Percentiles rank a stretch among this genome's conserved stretches.
Evolutionary conservation across 2,329 filamentous ascomycete species (phyloP).

Genomic region (Lachnum nothofagi): DNA sequence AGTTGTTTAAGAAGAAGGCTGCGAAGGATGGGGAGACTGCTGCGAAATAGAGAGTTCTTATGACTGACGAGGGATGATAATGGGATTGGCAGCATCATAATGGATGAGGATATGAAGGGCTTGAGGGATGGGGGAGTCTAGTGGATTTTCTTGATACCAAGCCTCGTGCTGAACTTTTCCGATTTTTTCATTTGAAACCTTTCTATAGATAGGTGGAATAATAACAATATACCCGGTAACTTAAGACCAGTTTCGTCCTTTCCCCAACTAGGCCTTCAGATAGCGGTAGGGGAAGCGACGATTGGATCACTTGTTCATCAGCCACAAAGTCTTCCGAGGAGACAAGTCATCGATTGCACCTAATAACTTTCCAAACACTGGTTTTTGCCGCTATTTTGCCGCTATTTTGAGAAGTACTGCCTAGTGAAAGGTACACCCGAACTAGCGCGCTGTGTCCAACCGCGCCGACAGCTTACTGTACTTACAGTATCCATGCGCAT

Average conservation of each 20-base stretch:
- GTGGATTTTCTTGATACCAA: conserved; percentile 26
- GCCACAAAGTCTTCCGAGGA: too few relatives aligned
- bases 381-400: too few relatives aligned
- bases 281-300: neutral
- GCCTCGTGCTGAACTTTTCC: neutral
- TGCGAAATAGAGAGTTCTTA: neutral
- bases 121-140: conserved; percentile 6
- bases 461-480: too few relatives aligned
- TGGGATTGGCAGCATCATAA: neutral
- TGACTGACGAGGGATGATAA: neutral
- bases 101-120: neutral
- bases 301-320: neutral
- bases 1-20: conserved; percentile 32
- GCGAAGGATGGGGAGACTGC: conserved; percentile 16
- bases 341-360: too few relatives aligned
- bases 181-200: neutral
- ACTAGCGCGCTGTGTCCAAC: too few relatives aligned
- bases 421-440: too few relatives aligned
- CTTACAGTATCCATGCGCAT: too few relatives aligned
- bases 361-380: too few relatives aligned
- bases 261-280: neutral
- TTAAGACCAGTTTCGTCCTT: neutral
- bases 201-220: conserved; percentile 7
- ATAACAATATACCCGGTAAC: conserved; percentile 3
- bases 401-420: too few relatives aligned